Evolutionary conservation across 495 filamentous ascomycete species (phyloP).

Genomic region (Penicillium taxi): DNA sequence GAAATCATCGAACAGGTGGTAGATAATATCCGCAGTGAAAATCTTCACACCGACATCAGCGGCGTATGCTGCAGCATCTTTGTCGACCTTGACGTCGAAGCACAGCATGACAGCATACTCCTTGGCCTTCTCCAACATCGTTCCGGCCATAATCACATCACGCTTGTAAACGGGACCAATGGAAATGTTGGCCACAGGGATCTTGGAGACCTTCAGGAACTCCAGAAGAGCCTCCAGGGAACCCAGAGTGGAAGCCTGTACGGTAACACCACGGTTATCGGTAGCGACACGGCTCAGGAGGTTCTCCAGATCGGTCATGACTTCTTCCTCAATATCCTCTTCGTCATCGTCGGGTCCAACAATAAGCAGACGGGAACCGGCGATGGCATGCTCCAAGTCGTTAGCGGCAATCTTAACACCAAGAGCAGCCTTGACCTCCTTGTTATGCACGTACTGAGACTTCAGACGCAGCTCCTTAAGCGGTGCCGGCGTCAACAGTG

Average conservation of each 20-base stretch:
- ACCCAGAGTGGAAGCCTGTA: conserved; percentile 95
- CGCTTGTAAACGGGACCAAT: conserved; percentile 98
- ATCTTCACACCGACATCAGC: conserved; percentile 96
- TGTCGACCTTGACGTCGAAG: conserved; percentile 99
- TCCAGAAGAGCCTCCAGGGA: conserved; percentile 95
- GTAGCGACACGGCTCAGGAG: conserved; percentile 84
- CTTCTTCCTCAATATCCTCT: conserved; percentile 91
- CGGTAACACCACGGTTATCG: conserved; percentile 86
- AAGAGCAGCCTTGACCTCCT: conserved; percentile 95
- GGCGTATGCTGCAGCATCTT: conserved; percentile 85
- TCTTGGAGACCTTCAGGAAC: conserved; percentile 89
- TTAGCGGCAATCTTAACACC: conserved; percentile 99
- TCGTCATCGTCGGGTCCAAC: conserved; percentile 94
- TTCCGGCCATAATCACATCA: conserved; percentile 92
- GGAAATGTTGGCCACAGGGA: conserved; percentile 93
- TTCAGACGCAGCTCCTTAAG: conserved; percentile 93
- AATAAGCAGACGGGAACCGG: conserved; percentile 87
- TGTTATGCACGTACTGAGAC: conserved; percentile 95
- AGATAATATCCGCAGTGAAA: conserved; percentile 98
- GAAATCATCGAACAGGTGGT: conserved; percentile 96
- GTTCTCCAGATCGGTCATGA: conserved; percentile 90
- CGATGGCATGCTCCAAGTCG: conserved; percentile 92
- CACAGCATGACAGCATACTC: conserved; percentile 99
- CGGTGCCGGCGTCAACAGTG: conserved; percentile 89
- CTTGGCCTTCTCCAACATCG: conserved; percentile 93